These are phyloP conservation scores for Cetradonia linearis DNA, from an alignment of 495 filamentous ascomycete genomes.

Conservation along the genomic window DNA sequence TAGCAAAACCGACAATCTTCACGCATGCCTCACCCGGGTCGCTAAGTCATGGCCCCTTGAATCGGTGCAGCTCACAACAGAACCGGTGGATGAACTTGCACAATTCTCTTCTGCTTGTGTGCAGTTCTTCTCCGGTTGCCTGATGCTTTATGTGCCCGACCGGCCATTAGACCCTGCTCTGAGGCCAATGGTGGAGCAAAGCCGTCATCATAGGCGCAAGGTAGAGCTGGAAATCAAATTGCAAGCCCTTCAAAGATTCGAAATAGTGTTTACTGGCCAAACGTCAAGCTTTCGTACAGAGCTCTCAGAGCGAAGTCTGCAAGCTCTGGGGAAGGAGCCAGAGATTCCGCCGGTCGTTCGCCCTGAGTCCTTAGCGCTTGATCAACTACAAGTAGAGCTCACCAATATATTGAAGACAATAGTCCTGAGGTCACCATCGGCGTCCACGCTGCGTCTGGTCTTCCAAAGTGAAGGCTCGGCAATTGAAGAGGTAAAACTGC, in stretches of 20 bases:
- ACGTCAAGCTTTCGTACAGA: slow-evolving; percentile 49
- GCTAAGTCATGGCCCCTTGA: neutral
- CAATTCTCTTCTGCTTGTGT: slow-evolving; percentile 20
- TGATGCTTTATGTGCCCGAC: slow-evolving; percentile 79
- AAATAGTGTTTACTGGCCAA: slow-evolving; percentile 57
- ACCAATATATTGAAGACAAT: slow-evolving; percentile 60
- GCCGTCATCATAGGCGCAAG: slow-evolving; percentile 49
- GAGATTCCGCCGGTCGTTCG: slow-evolving; percentile 59
- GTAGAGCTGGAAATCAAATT: slow-evolving; percentile 46
- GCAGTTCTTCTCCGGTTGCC: slow-evolving; percentile 50
- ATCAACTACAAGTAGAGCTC: slow-evolving; percentile 72
- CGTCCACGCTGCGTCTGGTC: neutral
- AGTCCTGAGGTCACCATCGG: slow-evolving; percentile 42
- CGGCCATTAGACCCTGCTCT: slow-evolving; percentile 78
- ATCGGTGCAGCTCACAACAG: neutral
- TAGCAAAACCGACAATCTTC: neutral
- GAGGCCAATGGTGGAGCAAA: slow-evolving; percentile 58
- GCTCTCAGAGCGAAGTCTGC: slow-evolving; percentile 48
- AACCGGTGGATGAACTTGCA: neutral
- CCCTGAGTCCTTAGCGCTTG: slow-evolving; percentile 54
- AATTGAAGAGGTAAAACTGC: slow-evolving; percentile 42
- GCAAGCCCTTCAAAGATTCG: slow-evolving; percentile 52
- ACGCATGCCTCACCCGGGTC: neutral
- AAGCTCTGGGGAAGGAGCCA: slow-evolving; percentile 51
- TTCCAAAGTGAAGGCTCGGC: slow-evolving; percentile 20